Conservation (phyloP, 2,329 filamentous ascomycete genomes). For the Ceratocystiopsis brevicomis region DNA sequence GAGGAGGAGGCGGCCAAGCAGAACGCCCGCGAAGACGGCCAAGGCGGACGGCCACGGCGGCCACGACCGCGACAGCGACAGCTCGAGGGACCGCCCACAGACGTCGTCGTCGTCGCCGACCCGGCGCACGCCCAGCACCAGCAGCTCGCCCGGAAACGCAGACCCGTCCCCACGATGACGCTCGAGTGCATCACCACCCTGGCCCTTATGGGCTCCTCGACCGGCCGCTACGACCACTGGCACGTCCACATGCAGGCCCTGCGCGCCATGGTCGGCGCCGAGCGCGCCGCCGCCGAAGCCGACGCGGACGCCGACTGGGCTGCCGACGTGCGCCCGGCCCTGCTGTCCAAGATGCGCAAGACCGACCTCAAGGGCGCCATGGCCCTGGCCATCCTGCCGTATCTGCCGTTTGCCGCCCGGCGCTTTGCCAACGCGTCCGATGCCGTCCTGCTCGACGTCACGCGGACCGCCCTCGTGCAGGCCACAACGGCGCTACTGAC, state of each 20-base stretch:
- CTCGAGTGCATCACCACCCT: slow-evolving; percentile 17
- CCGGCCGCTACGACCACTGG: slow-evolving; percentile 20
- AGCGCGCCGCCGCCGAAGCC: slow-evolving; percentile 10
- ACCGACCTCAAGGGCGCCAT: slow-evolving; percentile 19
- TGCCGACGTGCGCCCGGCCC: slow-evolving; percentile 5
- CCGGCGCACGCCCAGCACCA: too few relatives aligned
- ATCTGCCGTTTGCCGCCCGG: slow-evolving; percentile 14
- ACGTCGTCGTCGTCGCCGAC: too few relatives aligned
- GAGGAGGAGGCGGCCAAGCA: neutral
- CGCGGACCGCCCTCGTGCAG: slow-evolving; percentile 6
- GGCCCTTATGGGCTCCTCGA: slow-evolving; percentile 15
- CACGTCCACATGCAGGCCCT: slow-evolving; percentile 20
- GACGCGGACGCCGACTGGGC: too few relatives aligned
- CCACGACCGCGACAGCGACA: too few relatives aligned
- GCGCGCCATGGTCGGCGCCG: slow-evolving; percentile 15
- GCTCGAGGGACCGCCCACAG: too few relatives aligned
- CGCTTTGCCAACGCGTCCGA: slow-evolving; percentile 11
- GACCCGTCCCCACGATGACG: slow-evolving; percentile 10
- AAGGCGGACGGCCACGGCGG: too few relatives aligned
- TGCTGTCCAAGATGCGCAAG: slow-evolving; percentile 11
- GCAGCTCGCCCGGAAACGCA: too few relatives aligned
- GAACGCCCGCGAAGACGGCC: too few relatives aligned
- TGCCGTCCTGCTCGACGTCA: slow-evolving; percentile 8
- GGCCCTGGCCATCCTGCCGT: slow-evolving; percentile 14
- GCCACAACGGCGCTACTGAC: slow-evolving; percentile 10